Evolutionary conservation across 1,284 basidiomycete species (phyloP), one percentile per base, ranked within the genome.

Genomic region (Trichosporon sp.): DNA sequence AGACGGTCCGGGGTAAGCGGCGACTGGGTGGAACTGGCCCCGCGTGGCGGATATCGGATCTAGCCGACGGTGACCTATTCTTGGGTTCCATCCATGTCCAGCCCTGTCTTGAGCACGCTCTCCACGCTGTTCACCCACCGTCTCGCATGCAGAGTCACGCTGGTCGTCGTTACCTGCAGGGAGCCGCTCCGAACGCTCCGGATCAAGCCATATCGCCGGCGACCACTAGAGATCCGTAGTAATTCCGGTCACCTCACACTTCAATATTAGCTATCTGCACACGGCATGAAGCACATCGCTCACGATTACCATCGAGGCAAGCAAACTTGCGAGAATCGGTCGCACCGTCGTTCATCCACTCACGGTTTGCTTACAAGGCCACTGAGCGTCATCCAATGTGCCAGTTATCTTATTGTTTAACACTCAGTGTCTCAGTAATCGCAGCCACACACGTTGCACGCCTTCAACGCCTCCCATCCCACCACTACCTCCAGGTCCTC

Each of bases 41-140:
- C 59, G 59, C 59, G 59, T 63, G 59, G 59, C 59, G 32, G 59
- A 54, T 63, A 35, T 63, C 59, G 59, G 59, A 63, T 37, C 59
- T 63, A 31, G 26, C 56, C 56, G 56, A 35, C 56, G 31, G 56
- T 16, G 59, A 54, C 51, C 48, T 54, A 54, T 21, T 54, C 26
- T 6, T 35, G 59, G 59, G 31, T 63, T 31, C 8, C 19, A 19
- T 32, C 35, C 35, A 63, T 35, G 31, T 21, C 12, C 14, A 14
- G 11, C 31, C 56, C 51, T 61, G 4, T 35, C 14, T 37, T 6
- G 5, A 2, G 32, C 32, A 2, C 7, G 1, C 59, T 35, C 14
- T 16, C 12, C 16, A n/a, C 59, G 19, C 59, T 11, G 31, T n/a
- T 35, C 12, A 35, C 32, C 31, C 26, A 48, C 46, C 8, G 8